Conservation (phyloP, 2,329 filamentous ascomycete genomes). For the Colletotrichum echinochloae region DNA sequence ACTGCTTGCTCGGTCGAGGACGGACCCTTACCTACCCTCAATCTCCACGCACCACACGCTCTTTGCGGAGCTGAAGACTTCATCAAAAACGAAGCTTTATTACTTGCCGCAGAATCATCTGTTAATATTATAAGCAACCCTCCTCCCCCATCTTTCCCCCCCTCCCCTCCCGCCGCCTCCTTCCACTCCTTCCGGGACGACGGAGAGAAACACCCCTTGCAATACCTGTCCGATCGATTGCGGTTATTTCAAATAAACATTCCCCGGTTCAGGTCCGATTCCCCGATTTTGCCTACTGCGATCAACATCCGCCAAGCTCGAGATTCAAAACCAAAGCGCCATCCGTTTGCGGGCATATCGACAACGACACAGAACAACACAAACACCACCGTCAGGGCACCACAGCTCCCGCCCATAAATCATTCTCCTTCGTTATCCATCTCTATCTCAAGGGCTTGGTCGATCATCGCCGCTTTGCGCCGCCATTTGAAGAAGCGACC, state of each 20-base stretch:
- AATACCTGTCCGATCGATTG: neutral
- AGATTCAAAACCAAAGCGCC: neutral
- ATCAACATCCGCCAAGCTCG: constrained; percentile 9
- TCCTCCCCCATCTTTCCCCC: neutral
- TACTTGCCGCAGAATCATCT: neutral
- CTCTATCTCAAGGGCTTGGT: neutral
- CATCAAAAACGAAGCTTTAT: neutral
- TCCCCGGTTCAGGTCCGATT: neutral
- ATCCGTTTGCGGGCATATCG: constrained; percentile 18
- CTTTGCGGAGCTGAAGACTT: constrained; percentile 24
- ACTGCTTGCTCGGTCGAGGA: constrained; percentile 21
- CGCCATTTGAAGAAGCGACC: neutral
- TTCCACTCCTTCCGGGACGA: neutral
- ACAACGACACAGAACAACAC: constrained; percentile 9
- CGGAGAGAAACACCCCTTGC: neutral
- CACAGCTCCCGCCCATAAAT: neutral
- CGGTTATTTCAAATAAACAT: neutral
- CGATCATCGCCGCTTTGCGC: neutral
- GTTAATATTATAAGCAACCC: constrained; percentile 27
- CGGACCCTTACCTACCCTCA: too few species aligned
- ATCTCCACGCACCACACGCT: constrained; percentile 21
- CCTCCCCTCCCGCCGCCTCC: neutral
- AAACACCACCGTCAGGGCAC: neutral
- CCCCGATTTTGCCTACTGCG: neutral
- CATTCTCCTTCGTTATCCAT: too few species aligned